Conservation (phyloP, 1,284 basidiomycete genomes). For the Austropuccinia psidii region DNA sequence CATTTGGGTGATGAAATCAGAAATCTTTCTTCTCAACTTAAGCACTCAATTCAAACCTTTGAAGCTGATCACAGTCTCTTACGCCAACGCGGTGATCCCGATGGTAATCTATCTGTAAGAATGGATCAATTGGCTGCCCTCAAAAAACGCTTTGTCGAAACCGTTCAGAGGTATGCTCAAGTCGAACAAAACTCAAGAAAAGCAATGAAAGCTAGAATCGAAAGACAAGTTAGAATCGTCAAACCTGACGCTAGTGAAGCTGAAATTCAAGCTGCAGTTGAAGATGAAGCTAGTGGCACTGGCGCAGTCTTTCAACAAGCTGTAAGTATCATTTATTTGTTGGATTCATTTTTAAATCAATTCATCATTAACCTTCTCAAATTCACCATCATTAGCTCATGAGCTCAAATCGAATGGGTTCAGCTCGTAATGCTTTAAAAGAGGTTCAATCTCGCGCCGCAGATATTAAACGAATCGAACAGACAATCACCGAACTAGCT, state of each 20-base stretch:
- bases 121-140: constrained; percentile 56
- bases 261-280: constrained; percentile 46
- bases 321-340: background rate
- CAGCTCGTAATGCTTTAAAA: constrained; percentile 46
- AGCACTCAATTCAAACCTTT: constrained; percentile 17
- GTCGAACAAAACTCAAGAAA: constrained; percentile 17
- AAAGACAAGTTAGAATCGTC: constrained; percentile 47
- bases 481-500: constrained; percentile 47
- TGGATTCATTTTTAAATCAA: background rate
- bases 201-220: constrained; percentile 40
- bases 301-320: constrained; percentile 35
- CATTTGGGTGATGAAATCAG: constrained; percentile 9
- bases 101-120: constrained; percentile 6
- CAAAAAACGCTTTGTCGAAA: constrained; percentile 50
- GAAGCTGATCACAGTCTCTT: constrained; percentile 27
- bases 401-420: constrained; percentile 47
- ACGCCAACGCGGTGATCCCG: constrained; percentile 22
- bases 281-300: constrained; percentile 44
- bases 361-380: constrained; percentile 41
- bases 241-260: constrained; percentile 47
- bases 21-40: background rate
- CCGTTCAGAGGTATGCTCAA: constrained; percentile 49
- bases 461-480: constrained; percentile 47
- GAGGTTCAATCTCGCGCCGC: constrained; percentile 48
- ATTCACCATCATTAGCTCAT: constrained; percentile 43